Conservation (phyloP, 306 rosid species). For the Trifolium subterraneum region DNA sequence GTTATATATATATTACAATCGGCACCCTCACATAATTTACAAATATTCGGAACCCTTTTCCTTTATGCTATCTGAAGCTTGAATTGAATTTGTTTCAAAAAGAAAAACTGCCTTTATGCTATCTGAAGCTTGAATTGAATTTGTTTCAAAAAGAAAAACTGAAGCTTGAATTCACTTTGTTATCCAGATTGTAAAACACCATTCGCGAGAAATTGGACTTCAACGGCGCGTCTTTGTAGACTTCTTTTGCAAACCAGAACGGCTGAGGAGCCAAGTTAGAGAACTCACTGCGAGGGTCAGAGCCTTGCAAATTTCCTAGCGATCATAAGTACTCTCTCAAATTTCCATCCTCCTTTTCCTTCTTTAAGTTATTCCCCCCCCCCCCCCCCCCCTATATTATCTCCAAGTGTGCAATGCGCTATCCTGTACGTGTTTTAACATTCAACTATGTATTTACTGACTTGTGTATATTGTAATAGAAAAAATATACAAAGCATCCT, state of each 20-base stretch:
- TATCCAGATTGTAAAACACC: conserved; percentile 92
- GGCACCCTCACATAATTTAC: too few species aligned
- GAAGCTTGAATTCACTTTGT: conserved; percentile 19
- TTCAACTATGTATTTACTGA: conserved; percentile 4
- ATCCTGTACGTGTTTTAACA: conserved; percentile 32
- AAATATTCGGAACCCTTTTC: conserved; percentile 1
- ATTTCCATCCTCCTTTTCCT: background rate
- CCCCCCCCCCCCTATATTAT: background rate
- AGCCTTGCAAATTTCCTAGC: conserved; percentile 78
- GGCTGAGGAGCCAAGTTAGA: conserved; percentile 81
- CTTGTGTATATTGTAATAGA: conserved; percentile 22
- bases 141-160: too few species aligned
- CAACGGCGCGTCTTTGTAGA: conserved; percentile 90
- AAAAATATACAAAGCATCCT: background rate
- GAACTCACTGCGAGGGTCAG: conserved; percentile 85
- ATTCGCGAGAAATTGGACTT: conserved; percentile 80
- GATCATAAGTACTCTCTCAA: background rate
- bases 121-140: too few species aligned
- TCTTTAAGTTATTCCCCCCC: background rate
- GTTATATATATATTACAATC: too few species aligned
- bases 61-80: too few species aligned
- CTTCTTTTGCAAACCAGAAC: conserved; percentile 96
- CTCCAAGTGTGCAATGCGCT: background rate
- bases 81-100: too few species aligned
- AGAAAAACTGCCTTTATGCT: too few species aligned